Conservation (phyloP, 2,329 filamentous ascomycete genomes). For the Neopestalotiopsis sp. region DNA sequence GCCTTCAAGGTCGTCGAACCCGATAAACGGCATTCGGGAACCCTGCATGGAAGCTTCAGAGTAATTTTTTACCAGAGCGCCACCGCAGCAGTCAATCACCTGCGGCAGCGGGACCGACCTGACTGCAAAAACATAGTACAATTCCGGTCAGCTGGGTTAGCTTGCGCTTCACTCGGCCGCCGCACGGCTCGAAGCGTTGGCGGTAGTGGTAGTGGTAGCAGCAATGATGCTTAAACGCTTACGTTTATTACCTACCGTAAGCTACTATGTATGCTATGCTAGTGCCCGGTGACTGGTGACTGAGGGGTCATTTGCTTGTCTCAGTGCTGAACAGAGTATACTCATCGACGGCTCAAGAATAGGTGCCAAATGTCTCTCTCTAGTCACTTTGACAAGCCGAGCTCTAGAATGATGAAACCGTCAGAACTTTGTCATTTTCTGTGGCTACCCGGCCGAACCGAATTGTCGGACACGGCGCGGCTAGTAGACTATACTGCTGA, state of each 20-base stretch:
- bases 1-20: background rate
- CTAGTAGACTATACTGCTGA: background rate
- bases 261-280: background rate
- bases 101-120: background rate
- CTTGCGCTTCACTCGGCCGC: background rate
- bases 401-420: background rate
- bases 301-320: background rate
- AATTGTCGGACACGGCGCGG: background rate
- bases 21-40: background rate
- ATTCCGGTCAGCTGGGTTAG: conserved; percentile 5
- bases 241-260: background rate
- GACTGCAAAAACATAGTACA: background rate
- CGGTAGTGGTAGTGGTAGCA: background rate
- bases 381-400: background rate
- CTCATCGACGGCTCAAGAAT: background rate
- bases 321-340: background rate
- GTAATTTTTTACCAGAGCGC: background rate
- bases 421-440: background rate
- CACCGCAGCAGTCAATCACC: background rate
- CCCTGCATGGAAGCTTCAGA: background rate
- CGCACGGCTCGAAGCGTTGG: background rate
- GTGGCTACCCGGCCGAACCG: conserved; percentile 6
- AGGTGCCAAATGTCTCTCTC: background rate
- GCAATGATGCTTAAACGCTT: background rate
- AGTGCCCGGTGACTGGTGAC: background rate